phyloP scores from a whole-genome alignment of 2,329 filamentous ascomycete genomes.

The Colletotrichum chrysophilum region DNA sequence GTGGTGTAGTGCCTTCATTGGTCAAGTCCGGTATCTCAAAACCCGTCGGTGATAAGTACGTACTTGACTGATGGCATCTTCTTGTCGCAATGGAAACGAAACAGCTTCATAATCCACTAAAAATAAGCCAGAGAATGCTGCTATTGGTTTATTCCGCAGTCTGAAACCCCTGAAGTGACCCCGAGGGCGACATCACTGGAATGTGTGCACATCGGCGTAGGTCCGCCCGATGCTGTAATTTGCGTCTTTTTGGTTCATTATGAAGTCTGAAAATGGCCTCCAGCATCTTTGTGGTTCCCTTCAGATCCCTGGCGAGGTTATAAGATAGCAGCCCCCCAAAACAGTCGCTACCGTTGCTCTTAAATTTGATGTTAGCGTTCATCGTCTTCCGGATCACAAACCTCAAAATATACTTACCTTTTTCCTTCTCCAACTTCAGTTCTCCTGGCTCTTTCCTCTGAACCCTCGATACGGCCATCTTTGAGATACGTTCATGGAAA shows the following conservation, averaged over 20 bases:
- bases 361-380: too few species aligned
- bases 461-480: too few species aligned
- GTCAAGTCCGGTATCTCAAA: not conserved
- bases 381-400: too few species aligned
- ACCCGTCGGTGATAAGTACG: accelerated
- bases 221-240: not conserved
- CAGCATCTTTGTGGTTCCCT: not conserved
- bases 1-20: not conserved
- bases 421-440: too few species aligned
- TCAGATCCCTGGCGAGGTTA: not conserved
- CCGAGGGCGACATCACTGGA: too few species aligned
- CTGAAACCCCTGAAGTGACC: not conserved
- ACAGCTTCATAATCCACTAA: not conserved
- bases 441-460: too few species aligned
- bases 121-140: not conserved
- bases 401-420: too few species aligned
- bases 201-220: not conserved
- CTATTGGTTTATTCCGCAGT: not conserved
- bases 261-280: not conserved
- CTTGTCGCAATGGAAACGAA: too few species aligned
- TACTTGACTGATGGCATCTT: too few species aligned
- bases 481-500: not conserved
- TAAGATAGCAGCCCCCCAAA: too few species aligned
- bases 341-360: too few species aligned
- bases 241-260: not conserved